Base-by-base conservation (phyloP, 495 filamentous ascomycete genomes). In the Penicillium paradoxum region DNA sequence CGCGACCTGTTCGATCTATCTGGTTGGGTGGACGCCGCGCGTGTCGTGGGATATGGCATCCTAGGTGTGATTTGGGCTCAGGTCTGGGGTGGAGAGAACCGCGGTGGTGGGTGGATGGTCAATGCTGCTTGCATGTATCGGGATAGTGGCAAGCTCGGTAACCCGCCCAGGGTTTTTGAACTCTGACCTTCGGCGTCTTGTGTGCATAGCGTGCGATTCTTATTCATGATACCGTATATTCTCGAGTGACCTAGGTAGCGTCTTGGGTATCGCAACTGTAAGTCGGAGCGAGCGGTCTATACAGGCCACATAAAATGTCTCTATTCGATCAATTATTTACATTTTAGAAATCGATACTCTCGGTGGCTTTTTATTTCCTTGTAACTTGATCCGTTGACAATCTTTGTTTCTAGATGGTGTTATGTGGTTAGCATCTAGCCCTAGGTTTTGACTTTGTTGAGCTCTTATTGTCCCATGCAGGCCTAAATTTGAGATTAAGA, bases 51-150 rank as follows among this genome's bases (percentile, higher is more conserved):
- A 53, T 80, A 86, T 56, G 90, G 89, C 2, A 37, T 84, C 0
- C 64, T 73, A 18, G 83, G 79, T 7, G 69, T 95, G 14, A 49
- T 90, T 10, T 93, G 89, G 88, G 80, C 85, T 49, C 69, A 68
- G 32, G 68, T 87, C 2, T 90, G 87, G 84, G 83, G 79, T 24
- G 82, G 87, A 1, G 82, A 82, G 61, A 74, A 71, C 39, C 52
- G 52, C 37, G 66, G 54, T 19, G 81, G 79, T 18, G 77, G 74
- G 0, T 65, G 89, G 61, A 75, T 93, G 79, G 80, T 92, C 8
- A 95, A 95, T 70, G 89, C 89, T 2, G 79, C 87, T 1, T 79
- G 88, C 59, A 86, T 87, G 73, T 81, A 85, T 66, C 75, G 79
- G 11, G 82, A 79, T 45, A 85, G 81, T 9, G 86, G 84, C 4